A percentile compares a stretch with the other conserved stretches of the same genome.
Evolutionary conservation across 768 basidiomycete genomes (phyloP).

Genomic region (Fistulinella prunicolor): DNA sequence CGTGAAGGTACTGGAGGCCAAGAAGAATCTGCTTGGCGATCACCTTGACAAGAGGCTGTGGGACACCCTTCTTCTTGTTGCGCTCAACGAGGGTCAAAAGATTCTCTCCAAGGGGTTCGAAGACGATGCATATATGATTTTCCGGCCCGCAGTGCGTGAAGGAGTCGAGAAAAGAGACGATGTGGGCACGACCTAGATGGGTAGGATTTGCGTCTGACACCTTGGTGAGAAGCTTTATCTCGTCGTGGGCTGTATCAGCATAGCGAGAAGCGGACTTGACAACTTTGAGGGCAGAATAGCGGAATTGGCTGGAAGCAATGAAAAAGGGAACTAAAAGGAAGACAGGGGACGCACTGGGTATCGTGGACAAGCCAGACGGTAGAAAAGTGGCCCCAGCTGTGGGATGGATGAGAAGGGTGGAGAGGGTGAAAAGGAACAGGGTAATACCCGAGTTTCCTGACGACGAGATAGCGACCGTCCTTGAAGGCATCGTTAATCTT

Average conservation of each 20-base stretch:
- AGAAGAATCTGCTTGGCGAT: constrained; percentile 85
- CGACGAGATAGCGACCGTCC: constrained; percentile 76
- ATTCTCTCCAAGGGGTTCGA: constrained; percentile 82
- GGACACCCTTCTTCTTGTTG: constrained; percentile 81
- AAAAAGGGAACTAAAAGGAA: constrained; percentile 11
- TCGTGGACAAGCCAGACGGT: constrained; percentile 92
- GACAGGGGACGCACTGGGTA: constrained; percentile 50
- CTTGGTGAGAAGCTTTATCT: constrained; percentile 86
- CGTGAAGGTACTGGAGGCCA: constrained; percentile 88
- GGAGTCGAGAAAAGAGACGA: constrained; percentile 89
- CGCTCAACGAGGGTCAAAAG: constrained; percentile 71
- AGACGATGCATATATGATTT: constrained; percentile 87
- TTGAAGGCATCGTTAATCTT: constrained; percentile 84
- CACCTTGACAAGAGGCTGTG: constrained; percentile 75
- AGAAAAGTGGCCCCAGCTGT: constrained; percentile 92
- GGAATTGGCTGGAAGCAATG: constrained; percentile 47
- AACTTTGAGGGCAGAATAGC: constrained; percentile 90
- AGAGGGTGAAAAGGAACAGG: not conserved
- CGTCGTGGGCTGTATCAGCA: constrained; percentile 94
- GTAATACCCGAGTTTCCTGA: constrained; percentile 84
- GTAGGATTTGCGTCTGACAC: constrained; percentile 67
- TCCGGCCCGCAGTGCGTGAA: constrained; percentile 77
- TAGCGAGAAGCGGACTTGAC: constrained; percentile 95
- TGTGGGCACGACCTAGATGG: constrained; percentile 75
- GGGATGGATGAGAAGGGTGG: constrained; percentile 12